Percentiles rank a stretch among this genome's conserved stretches.
Evolutionary conservation across 257 asterid species (phyloP).

Genomic region (Jacaranda copaia): DNA sequence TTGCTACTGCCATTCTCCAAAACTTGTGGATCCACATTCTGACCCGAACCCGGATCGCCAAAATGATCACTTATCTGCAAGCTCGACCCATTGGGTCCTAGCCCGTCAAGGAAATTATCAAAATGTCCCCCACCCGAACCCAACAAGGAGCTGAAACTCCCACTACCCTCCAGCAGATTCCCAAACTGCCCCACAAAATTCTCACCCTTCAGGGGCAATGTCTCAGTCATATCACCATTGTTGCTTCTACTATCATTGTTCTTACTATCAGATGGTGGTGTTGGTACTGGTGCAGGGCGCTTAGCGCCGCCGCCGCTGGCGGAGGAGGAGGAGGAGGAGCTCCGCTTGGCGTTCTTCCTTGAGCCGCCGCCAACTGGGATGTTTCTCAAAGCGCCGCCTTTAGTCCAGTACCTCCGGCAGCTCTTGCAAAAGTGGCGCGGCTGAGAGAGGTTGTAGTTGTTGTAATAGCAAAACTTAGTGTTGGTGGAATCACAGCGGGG

Average conservation of each 20-base stretch:
- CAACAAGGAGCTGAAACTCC: conserved; percentile 62
- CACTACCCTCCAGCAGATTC: conserved; percentile 47
- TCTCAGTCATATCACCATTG: conserved; percentile 38
- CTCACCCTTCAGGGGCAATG: conserved; percentile 48
- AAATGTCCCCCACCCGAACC: conserved; percentile 63
- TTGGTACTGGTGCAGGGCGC: conserved; percentile 33
- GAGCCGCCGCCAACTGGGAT: conserved; percentile 94
- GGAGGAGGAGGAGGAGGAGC: conserved; percentile 51
- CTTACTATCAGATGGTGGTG: conserved; percentile 17
- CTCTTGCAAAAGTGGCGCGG: conserved; percentile 94
- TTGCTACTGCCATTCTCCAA: conserved; percentile 43
- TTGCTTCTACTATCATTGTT: conserved; percentile 4
- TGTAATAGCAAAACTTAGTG: conserved; percentile 93
- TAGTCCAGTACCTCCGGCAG: conserved; percentile 91
- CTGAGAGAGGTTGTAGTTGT: conserved; percentile 95
- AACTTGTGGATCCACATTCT: conserved; percentile 42
- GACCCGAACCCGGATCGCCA: conserved; percentile 50
- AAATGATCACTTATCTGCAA: conserved; percentile 52
- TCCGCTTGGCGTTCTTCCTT: conserved; percentile 75
- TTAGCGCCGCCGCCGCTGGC: conserved; percentile 37
- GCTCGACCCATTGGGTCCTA: conserved; percentile 51
- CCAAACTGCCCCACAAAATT: conserved; percentile 50
- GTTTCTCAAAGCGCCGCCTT: conserved; percentile 92
- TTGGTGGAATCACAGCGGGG: conserved; percentile 87
- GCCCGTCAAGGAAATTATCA: conserved; percentile 59